Percentiles rank a stretch among this genome's conserved stretches.
Conservation (phyloP, 2,329 filamentous ascomycete genomes). For the Ophiocordyceps unilateralis region DNA sequence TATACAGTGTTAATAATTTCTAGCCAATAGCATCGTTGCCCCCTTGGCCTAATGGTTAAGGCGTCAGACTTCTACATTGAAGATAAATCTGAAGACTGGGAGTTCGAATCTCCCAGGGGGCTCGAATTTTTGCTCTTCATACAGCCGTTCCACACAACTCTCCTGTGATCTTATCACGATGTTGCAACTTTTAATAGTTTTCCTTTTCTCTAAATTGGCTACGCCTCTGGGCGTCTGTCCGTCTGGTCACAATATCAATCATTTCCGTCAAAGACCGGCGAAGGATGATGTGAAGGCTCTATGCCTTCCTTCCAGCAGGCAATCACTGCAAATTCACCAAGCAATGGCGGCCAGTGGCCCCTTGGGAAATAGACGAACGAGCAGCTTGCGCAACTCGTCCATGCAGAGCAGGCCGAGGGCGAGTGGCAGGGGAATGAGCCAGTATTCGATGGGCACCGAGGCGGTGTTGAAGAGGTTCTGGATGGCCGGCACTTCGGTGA, state of each 20-base stretch:
- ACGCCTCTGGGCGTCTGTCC: too few relatives aligned
- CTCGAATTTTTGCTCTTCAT: neutral
- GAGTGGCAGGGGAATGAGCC: conserved; percentile 32
- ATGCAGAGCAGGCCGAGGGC: conserved; percentile 30
- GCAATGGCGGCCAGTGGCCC: conserved; percentile 27
- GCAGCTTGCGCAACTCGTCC: conserved; percentile 33
- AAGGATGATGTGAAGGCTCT: too few relatives aligned
- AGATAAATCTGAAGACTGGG: neutral
- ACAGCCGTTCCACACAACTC: too few relatives aligned
- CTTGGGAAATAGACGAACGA: conserved; percentile 27
- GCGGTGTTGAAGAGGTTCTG: conserved; percentile 30
- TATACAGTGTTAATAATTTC: neutral
- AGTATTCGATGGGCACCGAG: conserved; percentile 31
- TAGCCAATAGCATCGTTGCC: neutral
- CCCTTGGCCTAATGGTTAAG: neutral
- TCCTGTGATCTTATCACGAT: too few relatives aligned
- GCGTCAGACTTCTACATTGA: neutral
- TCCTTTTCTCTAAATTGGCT: too few relatives aligned
- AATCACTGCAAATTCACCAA: conserved; percentile 18
- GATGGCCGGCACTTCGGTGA: conserved; percentile 31
- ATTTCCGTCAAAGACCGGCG: too few relatives aligned
- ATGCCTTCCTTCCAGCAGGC: too few relatives aligned
- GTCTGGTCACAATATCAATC: too few relatives aligned
- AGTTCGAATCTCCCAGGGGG: neutral
- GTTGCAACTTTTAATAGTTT: too few relatives aligned